Percentiles rank a stretch among this genome's conserved stretches.
Evolutionary conservation across 148 eudicot genomes (phyloP).

Genomic region (Chenopodium album): DNA sequence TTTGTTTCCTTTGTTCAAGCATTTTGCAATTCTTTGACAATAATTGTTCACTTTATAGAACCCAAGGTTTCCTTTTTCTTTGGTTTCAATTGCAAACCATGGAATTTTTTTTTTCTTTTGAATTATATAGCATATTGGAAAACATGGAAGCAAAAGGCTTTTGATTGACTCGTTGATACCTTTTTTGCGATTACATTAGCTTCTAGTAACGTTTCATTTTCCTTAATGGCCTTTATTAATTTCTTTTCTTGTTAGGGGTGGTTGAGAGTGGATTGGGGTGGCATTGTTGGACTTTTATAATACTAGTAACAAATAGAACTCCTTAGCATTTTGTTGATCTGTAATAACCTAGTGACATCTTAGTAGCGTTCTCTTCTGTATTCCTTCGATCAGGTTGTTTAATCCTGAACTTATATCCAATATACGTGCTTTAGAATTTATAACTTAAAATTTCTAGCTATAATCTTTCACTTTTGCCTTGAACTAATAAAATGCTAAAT

Average conservation of each 20-base stretch:
- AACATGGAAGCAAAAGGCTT: constrained; percentile 19
- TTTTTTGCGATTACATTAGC: neutral
- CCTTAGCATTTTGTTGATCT: neutral
- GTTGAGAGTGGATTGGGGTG: neutral
- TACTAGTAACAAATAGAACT: neutral
- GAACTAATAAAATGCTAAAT: constrained; percentile 15
- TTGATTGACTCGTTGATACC: constrained; percentile 14
- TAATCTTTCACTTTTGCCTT: neutral
- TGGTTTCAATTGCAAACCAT: neutral
- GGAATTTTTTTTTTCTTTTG: constrained; percentile 2
- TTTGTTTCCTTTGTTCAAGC: neutral
- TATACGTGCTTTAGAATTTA: neutral
- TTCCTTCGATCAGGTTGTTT: neutral
- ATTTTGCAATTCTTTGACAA: constrained; percentile 10
- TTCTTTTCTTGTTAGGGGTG: neutral
- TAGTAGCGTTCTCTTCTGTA: neutral
- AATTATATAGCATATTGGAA: constrained; percentile 12
- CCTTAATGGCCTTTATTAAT: neutral
- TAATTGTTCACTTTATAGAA: constrained; percentile 30
- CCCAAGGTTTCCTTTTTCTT: constrained; percentile 14
- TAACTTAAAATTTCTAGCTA: neutral
- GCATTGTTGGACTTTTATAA: neutral
- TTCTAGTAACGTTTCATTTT: neutral
- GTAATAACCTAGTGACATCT: no score
- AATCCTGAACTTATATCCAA: neutral